Percentiles rank a stretch among this genome's conserved stretches.
Conservation (phyloP, 2,329 filamentous ascomycete species). For the Aspergillus brasiliensis region DNA sequence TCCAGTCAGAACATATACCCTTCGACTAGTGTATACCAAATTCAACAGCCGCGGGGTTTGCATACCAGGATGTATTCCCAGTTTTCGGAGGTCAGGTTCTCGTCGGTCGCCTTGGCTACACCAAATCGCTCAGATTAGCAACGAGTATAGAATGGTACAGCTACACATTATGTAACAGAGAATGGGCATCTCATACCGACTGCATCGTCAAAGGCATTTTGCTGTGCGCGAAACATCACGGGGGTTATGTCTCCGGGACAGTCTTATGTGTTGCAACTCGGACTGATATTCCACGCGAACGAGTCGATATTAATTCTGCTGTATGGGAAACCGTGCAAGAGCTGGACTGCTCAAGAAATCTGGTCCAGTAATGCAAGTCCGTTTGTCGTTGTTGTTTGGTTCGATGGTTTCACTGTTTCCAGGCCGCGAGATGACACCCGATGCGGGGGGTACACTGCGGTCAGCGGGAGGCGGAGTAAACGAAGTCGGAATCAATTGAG, state of each 20-base stretch:
- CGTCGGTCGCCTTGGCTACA: conserved; percentile 83
- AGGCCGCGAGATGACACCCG: conserved; percentile 9
- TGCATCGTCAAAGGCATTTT: conserved; percentile 70
- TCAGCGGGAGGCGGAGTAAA: conserved; percentile 4
- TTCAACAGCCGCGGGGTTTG: not conserved
- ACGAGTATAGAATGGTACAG: not conserved
- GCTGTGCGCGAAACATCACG: conserved; percentile 62
- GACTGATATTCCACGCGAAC: not conserved
- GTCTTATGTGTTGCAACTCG: not conserved
- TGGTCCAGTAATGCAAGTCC: not conserved
- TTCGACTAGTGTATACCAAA: not conserved
- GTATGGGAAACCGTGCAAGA: not conserved
- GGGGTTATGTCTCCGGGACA: conserved; percentile 12
- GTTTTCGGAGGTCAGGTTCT: conserved; percentile 89
- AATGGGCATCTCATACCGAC: conserved; percentile 56
- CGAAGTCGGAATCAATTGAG: not conserved
- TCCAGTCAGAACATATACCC: conserved; percentile 18
- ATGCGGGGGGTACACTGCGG: conserved; percentile 14
- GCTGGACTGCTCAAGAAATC: not conserved
- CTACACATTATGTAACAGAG: not conserved
- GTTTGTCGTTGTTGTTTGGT: not conserved
- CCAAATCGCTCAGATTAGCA: not conserved
- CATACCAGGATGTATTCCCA: conserved; percentile 70
- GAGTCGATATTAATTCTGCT: not conserved
- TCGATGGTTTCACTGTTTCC: not conserved